Evolutionary conservation across 2,329 filamentous ascomycete genomes (phyloP), one percentile per base, ranked within the genome.

Genomic region (Beauveria rudraprayagi): DNA sequence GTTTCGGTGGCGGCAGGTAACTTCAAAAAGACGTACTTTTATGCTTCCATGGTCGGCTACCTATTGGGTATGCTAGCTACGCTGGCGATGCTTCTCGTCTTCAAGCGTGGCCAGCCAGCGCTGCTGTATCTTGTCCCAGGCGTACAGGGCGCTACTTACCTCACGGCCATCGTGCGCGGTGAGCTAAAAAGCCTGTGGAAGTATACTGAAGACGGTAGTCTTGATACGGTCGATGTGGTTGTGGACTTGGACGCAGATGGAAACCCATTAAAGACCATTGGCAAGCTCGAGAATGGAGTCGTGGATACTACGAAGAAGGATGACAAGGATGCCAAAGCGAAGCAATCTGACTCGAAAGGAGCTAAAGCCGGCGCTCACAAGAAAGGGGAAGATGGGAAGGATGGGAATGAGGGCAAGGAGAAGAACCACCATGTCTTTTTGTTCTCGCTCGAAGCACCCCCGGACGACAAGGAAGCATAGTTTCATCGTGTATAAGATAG

Each of bases 41-140:
- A 84, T 62, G 88, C 91, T 5, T 84, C 88, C 41, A 70, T 97
- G 64, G 68, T 82, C 2, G 93, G 92, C 0, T 99, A 97, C 72
- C 68, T 89, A 0, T 53, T 87, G 3, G 92, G 91, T 1, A 90
- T 97, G 85, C 64, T 91, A 2, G 78, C 80, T 2, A 97, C 93
- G 0, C 74, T 97, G 19, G 77, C 81, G 0, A 89, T 92, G 67
- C 88, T 97, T 75, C 80, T 92, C 55, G 76, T 91, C 10, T 94
- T 86, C 69, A 82, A 88, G 52, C 91, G 91, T 64, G 91, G 90
- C 3, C 93, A 99, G 70, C 93, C 93, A 0, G 93, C 94, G 8
- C 80, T 99, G 37, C 77, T 99, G 16, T 97, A 97, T 70, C 84
- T 99, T 7, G 94, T 97, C 0, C 93, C 93, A 0, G 88, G 90